Evolutionary conservation across 2,329 filamentous ascomycete species (phyloP), one percentile per base, ranked within the genome.

Genomic region (Huntiella omanensis): DNA sequence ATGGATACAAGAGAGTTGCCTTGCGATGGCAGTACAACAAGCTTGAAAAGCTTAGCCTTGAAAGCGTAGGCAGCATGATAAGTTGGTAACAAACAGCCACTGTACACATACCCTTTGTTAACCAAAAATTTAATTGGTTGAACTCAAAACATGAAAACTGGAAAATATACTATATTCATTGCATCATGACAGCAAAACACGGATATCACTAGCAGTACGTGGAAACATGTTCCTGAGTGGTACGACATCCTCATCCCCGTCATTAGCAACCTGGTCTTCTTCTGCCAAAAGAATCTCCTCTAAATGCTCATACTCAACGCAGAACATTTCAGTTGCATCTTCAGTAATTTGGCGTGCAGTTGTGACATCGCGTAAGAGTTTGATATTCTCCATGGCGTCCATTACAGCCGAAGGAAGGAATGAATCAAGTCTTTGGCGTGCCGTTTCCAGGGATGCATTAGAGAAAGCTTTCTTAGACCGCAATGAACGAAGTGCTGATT

Each of bases 321-420:
- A 93, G 62, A 98, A 98, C 45, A 66, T 70, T 54, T 84, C 78
- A 1, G 86, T 83, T 0, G 87, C 88, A 52, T 82, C 75, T 54
- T 92, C 83, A 0, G 84, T 91, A 42, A 94, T 73, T 40, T 77
- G 69, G 41, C 83, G 74, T 11, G 81, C 80, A 48, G 93, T 64
- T 8, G 68, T 69, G 1, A 81, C 73, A 55, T 83, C 82, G 51
- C 81, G 77, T 1, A 98, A 63, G 37, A 74, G 67, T 52, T 79
- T 80, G 19, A 96, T 61, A 50, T 85, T 83, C 43, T 91, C 82
- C 54, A 83, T 77, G 2, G 87, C 87, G 58, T 98, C 91, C 68
- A 95, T 88, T 28, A 94, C 69, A 2, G 88, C 91, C 1, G 85
- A 92, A 0, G 91, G 87, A 17, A 98, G 66, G 62, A 96, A 98